Base-by-base conservation (phyloP, 1,284 basidiomycete genomes). In the Cryptococcus neoformans region DNA sequence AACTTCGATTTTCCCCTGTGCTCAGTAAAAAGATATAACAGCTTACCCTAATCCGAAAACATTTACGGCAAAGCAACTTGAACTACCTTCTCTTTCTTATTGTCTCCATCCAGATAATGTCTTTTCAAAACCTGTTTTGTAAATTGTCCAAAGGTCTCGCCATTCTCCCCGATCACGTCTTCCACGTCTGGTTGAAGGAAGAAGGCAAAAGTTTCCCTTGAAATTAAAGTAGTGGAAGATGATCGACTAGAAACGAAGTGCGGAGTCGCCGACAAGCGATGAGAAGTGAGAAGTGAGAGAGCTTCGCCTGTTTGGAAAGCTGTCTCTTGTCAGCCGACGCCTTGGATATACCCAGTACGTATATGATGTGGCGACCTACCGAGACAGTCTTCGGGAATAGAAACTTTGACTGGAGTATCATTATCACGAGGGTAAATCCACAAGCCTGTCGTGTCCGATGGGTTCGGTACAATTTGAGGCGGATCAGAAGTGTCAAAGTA, bases 161-260 rank as follows among this genome's bases (percentile, higher is more conserved):
- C 78, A 40, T 74, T 63, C 11, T 62, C 42, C 1, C 87, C 85
- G 35, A 96, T 83, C 40, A 83, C 81, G 65, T 89, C 86, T 60
- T 89, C 81, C 5, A 87, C 86, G 72, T 94, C 85, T 28, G 28
- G 28, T 28, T 95, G 92, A 84, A 96, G 87, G 81, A 96, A 97
- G 28, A 95, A 81, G 3, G 91, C 80, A 62, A 82, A 90, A 1
- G 87, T 93, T 78, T 90, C 89, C 89, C 90, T 81, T n/a, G 87
- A 91, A 50, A 88, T 79, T 42, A 75, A 78, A 39, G 81, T 81
- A 9, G 79, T 76, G 2, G 48, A 48, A 28, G 40, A 1, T 54
- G 55, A 53, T 2, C 65, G 71, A 3, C 72, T 73, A 55, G 86
- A 84, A 40, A 96, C 92, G 65, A 90, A 95, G 67, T 97, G 92